Base-by-base conservation (phyloP, 1,284 basidiomycete genomes). In the Coniferiporia sulphurascens region DNA sequence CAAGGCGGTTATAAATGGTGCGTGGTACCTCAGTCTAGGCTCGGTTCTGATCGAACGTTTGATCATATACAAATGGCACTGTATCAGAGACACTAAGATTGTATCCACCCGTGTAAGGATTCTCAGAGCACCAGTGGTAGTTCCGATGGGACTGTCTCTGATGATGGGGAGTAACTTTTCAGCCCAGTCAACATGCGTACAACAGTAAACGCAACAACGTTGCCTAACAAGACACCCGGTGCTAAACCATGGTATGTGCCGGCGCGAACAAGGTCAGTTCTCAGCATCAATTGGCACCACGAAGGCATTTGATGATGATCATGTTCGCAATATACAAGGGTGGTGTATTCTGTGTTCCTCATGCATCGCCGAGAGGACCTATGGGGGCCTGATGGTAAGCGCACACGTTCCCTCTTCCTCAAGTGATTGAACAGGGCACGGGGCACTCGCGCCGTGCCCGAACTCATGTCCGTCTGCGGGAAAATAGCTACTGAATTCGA, bases 281-380 rank as follows among this genome's bases (percentile, higher is more conserved):
- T n/a, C 22, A 58, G 2, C 5, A 17, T 21, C 32, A 34, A 32
- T 17, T 21, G 46, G 43, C 13, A 41, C 4, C 50, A 46, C 44
- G 12, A n/a, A 46, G 8, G 9, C 44, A 2, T 35, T 19, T 4
- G 48, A 35, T 55, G 54, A 49, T 58, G 12, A 13, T 58, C 19
- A 36, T 59, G 10, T 56, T 46, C 22, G 27, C 34, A 45, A 12
- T 21, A 46, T 13, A 43, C 41, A 46, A 46, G 44, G 17, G 44
- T 46, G 12, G 44, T 46, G 44, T 87, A 83, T 65, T 83, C 79
- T 0, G 79, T 84, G 5, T 76, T 84, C 60, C 64, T 83, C 56
- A 85, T 86, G 82, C 86, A 87, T 35, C 73, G 85, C 36, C 75
- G 83, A 19, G 77, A 72, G 53, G 83, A 86, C 60, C 73, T 86